These are phyloP conservation scores for Hericium alpestre DNA, from an alignment of 768 basidiomycete genomes.

Conservation along the genomic window DNA sequence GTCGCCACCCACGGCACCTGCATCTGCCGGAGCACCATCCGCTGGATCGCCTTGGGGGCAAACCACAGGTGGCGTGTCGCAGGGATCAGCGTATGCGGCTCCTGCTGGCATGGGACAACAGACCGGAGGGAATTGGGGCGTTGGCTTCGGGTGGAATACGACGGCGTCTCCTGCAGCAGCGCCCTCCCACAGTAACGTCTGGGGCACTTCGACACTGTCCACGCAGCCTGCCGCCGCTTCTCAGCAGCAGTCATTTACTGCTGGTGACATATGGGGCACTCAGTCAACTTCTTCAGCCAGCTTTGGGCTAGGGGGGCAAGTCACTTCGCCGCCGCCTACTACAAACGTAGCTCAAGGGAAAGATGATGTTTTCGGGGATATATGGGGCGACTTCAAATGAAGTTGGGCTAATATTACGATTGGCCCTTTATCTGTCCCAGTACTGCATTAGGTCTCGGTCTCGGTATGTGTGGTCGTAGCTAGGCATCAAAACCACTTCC, in stretches of 20 bases:
- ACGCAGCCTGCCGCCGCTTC: conserved; percentile 17
- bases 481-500: no score
- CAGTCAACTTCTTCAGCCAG: conserved; percentile 17
- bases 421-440: neutral
- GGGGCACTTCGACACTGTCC: conserved; percentile 19
- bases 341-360: conserved; percentile 34
- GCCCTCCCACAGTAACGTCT: conserved; percentile 22
- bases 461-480: no score
- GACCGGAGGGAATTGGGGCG: conserved; percentile 57
- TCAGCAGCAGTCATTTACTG: conserved; percentile 25
- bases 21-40: conserved; percentile 10
- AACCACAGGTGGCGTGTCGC: neutral
- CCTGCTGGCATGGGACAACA: conserved; percentile 27
- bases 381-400: conserved; percentile 80
- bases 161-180: conserved; percentile 18
- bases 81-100: conserved; percentile 1
- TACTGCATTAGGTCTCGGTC: neutral
- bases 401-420: neutral
- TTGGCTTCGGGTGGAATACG: conserved; percentile 50
- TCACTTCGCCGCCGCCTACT: conserved; percentile 1
- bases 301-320: conserved; percentile 1
- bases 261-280: conserved; percentile 53
- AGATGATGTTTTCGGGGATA: conserved; percentile 73
- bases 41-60: conserved; percentile 19
- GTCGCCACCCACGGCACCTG: conserved; percentile 18